Percentiles rank a stretch among this genome's conserved stretches.
These are phyloP conservation scores for Didymella exigua DNA, from an alignment of 2,329 filamentous ascomycete species.

Conservation along the genomic window DNA sequence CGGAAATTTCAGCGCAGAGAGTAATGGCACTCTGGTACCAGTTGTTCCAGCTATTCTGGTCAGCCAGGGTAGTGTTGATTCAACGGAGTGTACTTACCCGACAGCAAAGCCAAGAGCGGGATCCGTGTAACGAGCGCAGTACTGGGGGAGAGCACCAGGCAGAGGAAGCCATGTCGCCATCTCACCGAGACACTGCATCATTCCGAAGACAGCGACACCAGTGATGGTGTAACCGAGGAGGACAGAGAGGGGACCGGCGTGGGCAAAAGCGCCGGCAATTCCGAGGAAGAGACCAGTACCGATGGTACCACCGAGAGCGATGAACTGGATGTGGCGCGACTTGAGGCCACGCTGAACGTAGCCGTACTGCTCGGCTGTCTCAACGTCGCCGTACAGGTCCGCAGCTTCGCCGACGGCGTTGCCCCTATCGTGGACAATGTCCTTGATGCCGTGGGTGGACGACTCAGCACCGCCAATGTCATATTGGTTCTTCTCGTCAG, in stretches of 20 bases:
- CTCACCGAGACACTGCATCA: constrained; percentile 52
- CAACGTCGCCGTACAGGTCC: constrained; percentile 59
- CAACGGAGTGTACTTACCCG: constrained; percentile 1
- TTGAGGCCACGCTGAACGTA: constrained; percentile 59
- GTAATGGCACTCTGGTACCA: constrained; percentile 45
- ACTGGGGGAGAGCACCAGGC: constrained; percentile 46
- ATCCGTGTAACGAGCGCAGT: constrained; percentile 53
- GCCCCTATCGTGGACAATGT: constrained; percentile 34
- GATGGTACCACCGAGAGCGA: constrained; percentile 65
- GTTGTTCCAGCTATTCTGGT: constrained; percentile 23
- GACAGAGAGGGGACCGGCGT: constrained; percentile 43
- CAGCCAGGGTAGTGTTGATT: neutral
- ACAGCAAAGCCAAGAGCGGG: constrained; percentile 45
- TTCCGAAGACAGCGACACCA: constrained; percentile 43
- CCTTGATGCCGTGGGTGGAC: constrained; percentile 30
- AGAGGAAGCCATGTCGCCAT: constrained; percentile 52
- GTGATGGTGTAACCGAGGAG: constrained; percentile 47
- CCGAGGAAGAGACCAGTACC: constrained; percentile 46
- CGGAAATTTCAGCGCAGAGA: constrained; percentile 46
- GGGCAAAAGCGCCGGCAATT: constrained; percentile 42
- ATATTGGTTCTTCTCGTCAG: constrained; percentile 38
- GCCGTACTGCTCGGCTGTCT: constrained; percentile 58
- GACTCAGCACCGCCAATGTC: constrained; percentile 20
- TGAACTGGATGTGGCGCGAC: constrained; percentile 64
- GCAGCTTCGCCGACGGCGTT: constrained; percentile 53